Conservation (phyloP, 73 alveolate genomes). For the Paramecium biaurelia region DNA sequence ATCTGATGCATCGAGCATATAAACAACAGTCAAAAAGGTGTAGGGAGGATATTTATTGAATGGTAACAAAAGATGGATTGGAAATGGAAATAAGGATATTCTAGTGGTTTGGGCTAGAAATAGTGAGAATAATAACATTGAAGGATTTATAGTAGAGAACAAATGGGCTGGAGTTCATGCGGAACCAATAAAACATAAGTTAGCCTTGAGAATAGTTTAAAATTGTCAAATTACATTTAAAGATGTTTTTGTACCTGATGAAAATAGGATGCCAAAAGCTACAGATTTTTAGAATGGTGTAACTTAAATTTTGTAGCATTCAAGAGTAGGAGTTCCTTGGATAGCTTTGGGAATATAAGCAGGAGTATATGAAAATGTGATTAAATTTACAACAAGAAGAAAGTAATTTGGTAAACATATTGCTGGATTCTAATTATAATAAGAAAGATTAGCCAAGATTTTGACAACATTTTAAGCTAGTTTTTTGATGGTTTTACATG, state of each 20-base stretch:
- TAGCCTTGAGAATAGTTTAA: slow-evolving; percentile 68
- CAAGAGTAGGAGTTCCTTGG: slow-evolving; percentile 83
- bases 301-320: slow-evolving; percentile 68
- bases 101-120: slow-evolving; percentile 79
- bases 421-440: slow-evolving; percentile 69
- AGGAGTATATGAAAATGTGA: slow-evolving; percentile 67
- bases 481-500: slow-evolving; percentile 54
- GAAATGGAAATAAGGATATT: slow-evolving; percentile 73
- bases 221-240: slow-evolving; percentile 71
- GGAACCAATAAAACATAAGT: slow-evolving; percentile 65
- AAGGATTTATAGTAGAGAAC: slow-evolving; percentile 71
- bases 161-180: slow-evolving; percentile 72
- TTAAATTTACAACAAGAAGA: slow-evolving; percentile 37
- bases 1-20: slow-evolving; percentile 74
- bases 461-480: slow-evolving; percentile 60
- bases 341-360: slow-evolving; percentile 78
- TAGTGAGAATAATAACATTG: slow-evolving; percentile 61
- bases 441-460: slow-evolving; percentile 73
- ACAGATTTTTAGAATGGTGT: slow-evolving; percentile 77
- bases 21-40: slow-evolving; percentile 68
- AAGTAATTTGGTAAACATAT: slow-evolving; percentile 75
- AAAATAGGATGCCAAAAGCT: slow-evolving; percentile 68
- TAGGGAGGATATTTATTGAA: slow-evolving; percentile 78
- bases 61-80: slow-evolving; percentile 82
- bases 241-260: slow-evolving; percentile 77